These are phyloP conservation scores for Silene conica DNA, from an alignment of 148 eudicot species.

Conservation along the genomic window DNA sequence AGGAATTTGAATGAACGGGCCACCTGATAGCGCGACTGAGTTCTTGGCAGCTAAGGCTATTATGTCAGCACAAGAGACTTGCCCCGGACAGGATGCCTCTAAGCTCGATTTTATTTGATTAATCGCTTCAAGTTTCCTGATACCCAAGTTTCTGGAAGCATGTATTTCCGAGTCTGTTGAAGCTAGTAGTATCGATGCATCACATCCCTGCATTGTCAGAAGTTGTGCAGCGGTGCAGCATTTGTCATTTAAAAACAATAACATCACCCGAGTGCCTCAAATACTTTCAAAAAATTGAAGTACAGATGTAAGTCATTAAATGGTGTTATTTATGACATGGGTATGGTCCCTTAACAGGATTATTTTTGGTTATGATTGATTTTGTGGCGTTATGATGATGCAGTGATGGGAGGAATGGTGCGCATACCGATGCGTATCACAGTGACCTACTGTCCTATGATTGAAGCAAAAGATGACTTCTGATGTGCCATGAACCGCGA, in stretches of 20 bases:
- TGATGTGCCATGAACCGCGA: too few relatives aligned
- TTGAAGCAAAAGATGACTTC: too few relatives aligned
- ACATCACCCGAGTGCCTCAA: too few relatives aligned
- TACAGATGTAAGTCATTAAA: neutral
- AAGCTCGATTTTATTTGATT: constrained; percentile 32
- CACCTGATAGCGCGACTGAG: constrained; percentile 38
- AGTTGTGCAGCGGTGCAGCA: neutral
- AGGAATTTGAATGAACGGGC: constrained; percentile 41
- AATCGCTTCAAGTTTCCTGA: constrained; percentile 40
- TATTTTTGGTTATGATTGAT: neutral
- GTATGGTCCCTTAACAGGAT: neutral
- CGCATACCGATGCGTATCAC: too few relatives aligned
- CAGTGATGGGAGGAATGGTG: too few relatives aligned
- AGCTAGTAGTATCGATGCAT: constrained; percentile 53
- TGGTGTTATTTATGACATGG: neutral
- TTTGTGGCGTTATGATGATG: neutral
- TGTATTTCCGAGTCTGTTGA: constrained; percentile 30
- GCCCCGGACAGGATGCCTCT: constrained; percentile 38
- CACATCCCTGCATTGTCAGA: constrained; percentile 45
- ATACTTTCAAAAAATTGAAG: neutral
- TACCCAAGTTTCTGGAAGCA: constrained; percentile 43
- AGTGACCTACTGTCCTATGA: too few relatives aligned
- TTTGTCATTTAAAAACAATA: neutral
- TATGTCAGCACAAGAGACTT: constrained; percentile 60
- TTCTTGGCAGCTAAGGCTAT: constrained; percentile 47